phyloP scores from a whole-genome alignment of 371 early-diverging fungal genomes.

The Syncephalis plumigaleata region DNA sequence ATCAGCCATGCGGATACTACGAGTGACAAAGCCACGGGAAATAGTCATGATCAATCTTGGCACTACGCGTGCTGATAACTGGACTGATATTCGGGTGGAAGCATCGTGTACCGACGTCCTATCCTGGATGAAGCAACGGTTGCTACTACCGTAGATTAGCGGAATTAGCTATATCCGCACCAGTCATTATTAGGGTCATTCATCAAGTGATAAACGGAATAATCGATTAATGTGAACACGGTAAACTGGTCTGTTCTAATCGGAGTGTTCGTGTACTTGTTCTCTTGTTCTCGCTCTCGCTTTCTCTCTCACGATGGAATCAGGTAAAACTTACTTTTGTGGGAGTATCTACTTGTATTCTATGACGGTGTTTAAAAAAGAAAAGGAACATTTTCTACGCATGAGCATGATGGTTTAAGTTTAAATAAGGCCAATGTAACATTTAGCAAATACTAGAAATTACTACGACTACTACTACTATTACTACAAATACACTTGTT shows the following conservation, averaged over 20 bases:
- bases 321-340: background rate
- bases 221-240: no score
- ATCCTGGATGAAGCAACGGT: background rate
- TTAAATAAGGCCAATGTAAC: background rate
- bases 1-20: conserved; percentile 60
- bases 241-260: no score
- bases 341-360: background rate
- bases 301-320: background rate
- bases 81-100: conserved; percentile 38
- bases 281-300: no score
- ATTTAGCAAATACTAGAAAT: background rate
- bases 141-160: no score
- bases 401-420: background rate
- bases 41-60: conserved; percentile 57
- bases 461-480: no score
- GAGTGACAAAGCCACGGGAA: conserved; percentile 30
- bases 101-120: conserved; percentile 5
- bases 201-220: no score
- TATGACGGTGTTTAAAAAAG: background rate
- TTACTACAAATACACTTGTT: no score
- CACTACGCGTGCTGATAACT: conserved; percentile 47
- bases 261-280: no score
- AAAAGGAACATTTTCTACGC: background rate
- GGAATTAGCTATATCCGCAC: no score
- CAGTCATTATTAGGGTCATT: no score